Evolutionary conservation across 805 yeast genomes (phyloP), one percentile per base, ranked within the genome.

Genomic region (Metschnikowia proteae): DNA sequence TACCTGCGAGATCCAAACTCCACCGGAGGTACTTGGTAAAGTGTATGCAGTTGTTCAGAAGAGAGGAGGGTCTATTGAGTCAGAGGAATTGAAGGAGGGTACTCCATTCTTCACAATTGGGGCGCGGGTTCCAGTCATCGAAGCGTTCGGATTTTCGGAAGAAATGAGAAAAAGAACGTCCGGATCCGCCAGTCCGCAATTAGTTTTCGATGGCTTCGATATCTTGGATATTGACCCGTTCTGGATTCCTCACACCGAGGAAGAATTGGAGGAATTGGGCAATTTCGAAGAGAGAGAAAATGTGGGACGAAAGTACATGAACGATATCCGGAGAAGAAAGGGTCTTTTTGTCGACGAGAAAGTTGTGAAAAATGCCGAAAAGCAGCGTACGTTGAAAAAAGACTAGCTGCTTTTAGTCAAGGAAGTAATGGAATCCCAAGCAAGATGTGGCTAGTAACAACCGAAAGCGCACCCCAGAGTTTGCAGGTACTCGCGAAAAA

Each of bases 181-280:
- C 1, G 99, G 99, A 50, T 96, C 97, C 3, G 99, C 99, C 2
- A 86, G 88, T 59, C 99, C 99, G 0, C 99, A 94, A 66, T 74
- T 94, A 46, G 88, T 91, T 7, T 94, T 92, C 60, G 79, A 86
- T 28, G 98, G 98, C 0, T 94, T 80, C 63, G 94, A 90, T 60
- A 72, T 84, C 54, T 80, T 92, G 45, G 96, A 90, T 55, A 80
- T 86, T 56, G 98, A 94, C 73, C 99, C 99, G 39, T 94, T 87
- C 75, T 94, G 99, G 99, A 96, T 94, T 11, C 99, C 99, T 10
- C 88, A 94, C 3, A 94, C 99, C 0, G 97, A 88, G 59, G 97
- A 90, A 64, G 99, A 94, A 65, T 68, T 94, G 40, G 98, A 94
- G 64, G 95, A 89, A 50, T 72, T 88, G 39, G 99, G 99, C 27